Conservation (phyloP, 2,329 filamentous ascomycete genomes). For the Elsinoe fawcettii region DNA sequence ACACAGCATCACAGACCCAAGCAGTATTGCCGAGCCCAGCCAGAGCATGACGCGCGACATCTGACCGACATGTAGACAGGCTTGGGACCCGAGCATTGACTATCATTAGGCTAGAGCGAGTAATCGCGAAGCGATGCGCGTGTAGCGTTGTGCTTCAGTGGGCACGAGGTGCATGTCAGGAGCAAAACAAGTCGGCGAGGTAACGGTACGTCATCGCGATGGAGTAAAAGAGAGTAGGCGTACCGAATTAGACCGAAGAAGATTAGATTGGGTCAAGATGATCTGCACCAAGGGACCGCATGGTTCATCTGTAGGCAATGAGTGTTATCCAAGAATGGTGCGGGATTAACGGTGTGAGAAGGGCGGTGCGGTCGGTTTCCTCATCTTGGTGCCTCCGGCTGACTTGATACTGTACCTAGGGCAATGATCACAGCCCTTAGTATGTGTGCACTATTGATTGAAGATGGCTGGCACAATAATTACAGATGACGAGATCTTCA, state of each 20-base stretch:
- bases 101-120: conserved; percentile 10
- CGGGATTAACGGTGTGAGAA: neutral
- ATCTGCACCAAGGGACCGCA: conserved; percentile 8
- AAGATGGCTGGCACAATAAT: neutral
- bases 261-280: conserved; percentile 5
- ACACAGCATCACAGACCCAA: neutral
- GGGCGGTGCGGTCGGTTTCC: neutral
- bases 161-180: conserved; percentile 14
- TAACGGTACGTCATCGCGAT: conserved; percentile 10
- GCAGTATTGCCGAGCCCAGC: conserved; percentile 3
- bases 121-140: conserved; percentile 8
- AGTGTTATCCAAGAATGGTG: neutral
- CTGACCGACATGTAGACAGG: conserved; percentile 3
- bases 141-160: neutral
- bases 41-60: conserved; percentile 12
- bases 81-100: conserved; percentile 8
- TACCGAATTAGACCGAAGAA: conserved; percentile 1
- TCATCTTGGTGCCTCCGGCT: neutral
- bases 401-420: neutral
- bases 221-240: neutral
- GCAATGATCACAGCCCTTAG: neutral
- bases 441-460: neutral
- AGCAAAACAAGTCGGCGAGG: neutral
- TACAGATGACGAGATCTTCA: conserved; percentile 3
- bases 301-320: neutral